Base-by-base conservation (phyloP, 2,329 filamentous ascomycete species). In the Fusarium sp. region DNA sequence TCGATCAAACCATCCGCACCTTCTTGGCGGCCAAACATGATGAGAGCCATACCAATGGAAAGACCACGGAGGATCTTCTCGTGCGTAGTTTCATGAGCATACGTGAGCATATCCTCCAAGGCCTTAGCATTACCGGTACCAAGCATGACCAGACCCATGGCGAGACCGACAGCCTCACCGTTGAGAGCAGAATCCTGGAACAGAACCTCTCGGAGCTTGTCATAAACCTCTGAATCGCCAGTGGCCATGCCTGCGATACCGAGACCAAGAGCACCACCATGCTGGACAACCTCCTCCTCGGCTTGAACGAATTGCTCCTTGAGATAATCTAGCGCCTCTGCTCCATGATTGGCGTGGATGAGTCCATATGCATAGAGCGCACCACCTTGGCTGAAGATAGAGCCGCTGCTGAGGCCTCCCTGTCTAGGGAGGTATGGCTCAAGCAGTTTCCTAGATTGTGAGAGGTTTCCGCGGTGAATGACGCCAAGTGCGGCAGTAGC, bases 211-310 rank as follows among this genome's bases (percentile, higher is more conserved):
- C 94, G 95, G 63, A 99, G 91, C 72, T 94, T 94, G 58, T 97
- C 94, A 75, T 97, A 97, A 55, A 98, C 93, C 42, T 92, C 90
- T 75, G 94, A 91, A 57, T 95, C 93, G 18, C 95, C 96, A 41
- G 94, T 98, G 13, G 93, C 96, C 96, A 99, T 99, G 54, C 94
- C 96, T 27, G 96, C 97, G 76, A 99, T 95, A 83, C 96, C 96
- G 46, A 99, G 87, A 76, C 96, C 96, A 41, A 99, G 87, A 57
- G 96, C 96, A 78, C 95, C 96, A 81, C 96, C 96, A 78, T 99
- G 96, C 81, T 98, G 95, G 49, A 99, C 94, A 48, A 98, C 94
- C 79, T 99, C 96, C 81, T 96, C 93, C 59, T 92, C 88, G 7
- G 92, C 91, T 42, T 89, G 86, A 45, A 86, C 87, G 79, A 97